A percentile compares a stretch with the other conserved stretches of the same genome.
Conservation (phyloP, 148 eudicot species). For the Camellia granthamiana region DNA sequence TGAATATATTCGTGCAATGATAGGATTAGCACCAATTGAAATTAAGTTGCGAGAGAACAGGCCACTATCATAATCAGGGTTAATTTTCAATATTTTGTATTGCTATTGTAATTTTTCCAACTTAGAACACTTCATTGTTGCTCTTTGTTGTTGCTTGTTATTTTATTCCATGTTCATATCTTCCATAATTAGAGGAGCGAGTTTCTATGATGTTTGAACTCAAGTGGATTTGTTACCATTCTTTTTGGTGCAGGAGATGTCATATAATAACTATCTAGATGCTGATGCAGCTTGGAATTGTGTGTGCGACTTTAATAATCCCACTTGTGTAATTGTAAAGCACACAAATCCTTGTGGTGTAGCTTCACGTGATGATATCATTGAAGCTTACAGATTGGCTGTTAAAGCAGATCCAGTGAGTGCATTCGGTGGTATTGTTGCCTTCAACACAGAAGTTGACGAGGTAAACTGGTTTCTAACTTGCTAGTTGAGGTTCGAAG, state of each 20-base stretch:
- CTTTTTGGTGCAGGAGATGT: conserved; percentile 79
- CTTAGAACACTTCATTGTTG: not conserved
- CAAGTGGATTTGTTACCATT: not conserved
- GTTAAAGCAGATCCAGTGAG: conserved; percentile 96
- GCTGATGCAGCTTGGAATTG: conserved; percentile 99
- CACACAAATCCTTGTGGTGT: conserved; percentile 99
- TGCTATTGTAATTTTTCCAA: not conserved
- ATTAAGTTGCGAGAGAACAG: too few species aligned
- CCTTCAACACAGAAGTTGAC: conserved; percentile 86
- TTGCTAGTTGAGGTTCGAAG: not conserved
- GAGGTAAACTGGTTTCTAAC: conserved; percentile 49
- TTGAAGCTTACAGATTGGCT: conserved; percentile 89
- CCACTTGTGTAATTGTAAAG: conserved; percentile 95
- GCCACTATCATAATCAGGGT: not conserved
- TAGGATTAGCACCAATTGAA: too few species aligned
- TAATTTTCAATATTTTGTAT: not conserved
- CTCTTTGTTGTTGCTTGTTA: not conserved
- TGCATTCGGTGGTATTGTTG: conserved; percentile 98
- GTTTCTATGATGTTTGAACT: conserved; percentile 1
- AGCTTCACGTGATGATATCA: conserved; percentile 81
- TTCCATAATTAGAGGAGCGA: not conserved
- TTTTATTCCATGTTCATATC: not conserved
- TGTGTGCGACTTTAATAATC: conserved; percentile 81
- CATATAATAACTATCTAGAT: conserved; percentile 95
- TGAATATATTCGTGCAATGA: too few species aligned